Base-by-base conservation (phyloP, 805 yeast species). In the Teunomyces barrocoloradensis region DNA sequence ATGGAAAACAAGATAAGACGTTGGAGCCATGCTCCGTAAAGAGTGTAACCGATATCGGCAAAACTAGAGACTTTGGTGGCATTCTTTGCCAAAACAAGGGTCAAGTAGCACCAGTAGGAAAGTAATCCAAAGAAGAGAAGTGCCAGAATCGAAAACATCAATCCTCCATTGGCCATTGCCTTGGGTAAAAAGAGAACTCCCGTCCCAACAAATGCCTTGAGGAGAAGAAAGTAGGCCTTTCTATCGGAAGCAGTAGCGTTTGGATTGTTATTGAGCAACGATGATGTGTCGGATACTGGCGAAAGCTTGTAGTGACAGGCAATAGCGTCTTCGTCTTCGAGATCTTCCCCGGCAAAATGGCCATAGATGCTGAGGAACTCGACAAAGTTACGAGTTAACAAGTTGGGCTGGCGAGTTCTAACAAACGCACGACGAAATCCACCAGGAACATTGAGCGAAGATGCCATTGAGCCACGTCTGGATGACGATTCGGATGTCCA, bases 261-360 rank as follows among this genome's bases (percentile, higher is more conserved):
- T 20, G 40, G 35, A 35, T 27, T 34, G 39, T 41, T 36, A 7
- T 48, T 46, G 7, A 57, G 21, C 33, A 65, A 51, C 6, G 74
- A 73, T 2, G 69, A 57, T 20, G 68, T 70, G 40, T 74, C 80
- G 41, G 74, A 81, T 11, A 51, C 40, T 2, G 66, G 58, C 4
- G 18, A 12, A 4, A 37, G 15, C 28, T 55, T 57, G 52, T 74
- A 78, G 50, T 74, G 79, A 52, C 82, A 79, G 1, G 80, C 79
- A 60, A 68, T 72, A 58, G 82, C 90, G 17, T 68, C 72, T 46
- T 79, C 84, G 58, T 82, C 86, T 56, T 85, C 92, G 45, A 87
- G 74, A 34, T 83, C 80, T 64, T 87, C 94, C 60, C 95, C 95
- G 2, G 94, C 94, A 66, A 87, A 87, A 69, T 87, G 92, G 5